Percentiles rank a stretch among this genome's conserved stretches.
Conservation (phyloP, 1,284 basidiomycete species). For the Chalciporus piperatoides region DNA sequence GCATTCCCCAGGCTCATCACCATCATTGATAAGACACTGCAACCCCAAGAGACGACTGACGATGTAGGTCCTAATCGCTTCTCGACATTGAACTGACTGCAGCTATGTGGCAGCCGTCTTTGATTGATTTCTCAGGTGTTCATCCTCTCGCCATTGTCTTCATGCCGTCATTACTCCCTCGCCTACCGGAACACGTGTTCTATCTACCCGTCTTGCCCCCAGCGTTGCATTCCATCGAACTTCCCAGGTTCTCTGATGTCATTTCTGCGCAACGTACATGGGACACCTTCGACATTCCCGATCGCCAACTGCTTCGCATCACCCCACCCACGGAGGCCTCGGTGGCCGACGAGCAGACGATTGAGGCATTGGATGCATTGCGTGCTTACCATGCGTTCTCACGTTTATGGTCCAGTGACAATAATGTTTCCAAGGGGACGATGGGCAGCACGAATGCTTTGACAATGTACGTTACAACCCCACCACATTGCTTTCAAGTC, state of each 20-base stretch:
- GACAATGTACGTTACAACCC: constrained; percentile 53
- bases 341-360: constrained; percentile 45
- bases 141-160: constrained; percentile 65
- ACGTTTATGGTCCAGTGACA: constrained; percentile 41
- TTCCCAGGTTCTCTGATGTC: constrained; percentile 28
- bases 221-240: constrained; percentile 30
- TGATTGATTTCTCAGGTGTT: constrained; percentile 35
- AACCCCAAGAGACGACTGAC: constrained; percentile 31
- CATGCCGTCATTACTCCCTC: constrained; percentile 46
- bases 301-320: constrained; percentile 39
- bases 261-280: constrained; percentile 45
- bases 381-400: constrained; percentile 46
- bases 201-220: constrained; percentile 58
- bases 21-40: constrained; percentile 51
- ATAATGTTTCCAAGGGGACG: constrained; percentile 33
- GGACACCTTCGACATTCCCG: constrained; percentile 45
- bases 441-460: constrained; percentile 51
- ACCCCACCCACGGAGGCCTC: constrained; percentile 32
- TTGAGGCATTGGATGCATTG: constrained; percentile 41
- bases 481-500: constrained; percentile 6
- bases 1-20: constrained; percentile 39
- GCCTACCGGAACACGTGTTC: constrained; percentile 49
- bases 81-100: constrained; percentile 40
- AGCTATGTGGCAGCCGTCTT: constrained; percentile 41
- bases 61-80: constrained; percentile 44